These are phyloP conservation scores for Whalleya microplaca DNA, from an alignment of 2,329 filamentous ascomycete genomes.

Conservation along the genomic window DNA sequence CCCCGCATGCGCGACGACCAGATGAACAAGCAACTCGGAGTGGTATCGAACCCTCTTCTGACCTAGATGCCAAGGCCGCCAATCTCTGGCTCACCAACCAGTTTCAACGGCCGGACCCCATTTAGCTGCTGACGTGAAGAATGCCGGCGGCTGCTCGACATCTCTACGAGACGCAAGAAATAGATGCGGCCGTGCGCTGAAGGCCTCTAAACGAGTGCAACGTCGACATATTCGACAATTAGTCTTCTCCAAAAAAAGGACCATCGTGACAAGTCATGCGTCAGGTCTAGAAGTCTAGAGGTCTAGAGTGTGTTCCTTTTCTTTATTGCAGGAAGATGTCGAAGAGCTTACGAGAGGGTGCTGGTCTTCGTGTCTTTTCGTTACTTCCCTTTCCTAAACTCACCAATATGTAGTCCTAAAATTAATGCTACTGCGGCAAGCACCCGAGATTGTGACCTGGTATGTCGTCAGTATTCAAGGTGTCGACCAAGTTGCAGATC, in stretches of 20 bases:
- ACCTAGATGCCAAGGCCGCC: constrained; percentile 11
- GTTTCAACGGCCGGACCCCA: constrained; percentile 4
- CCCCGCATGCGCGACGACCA: constrained; percentile 14
- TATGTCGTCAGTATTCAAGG: constrained; percentile 14
- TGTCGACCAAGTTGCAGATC: constrained; percentile 20
- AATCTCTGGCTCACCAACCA: constrained; percentile 21
- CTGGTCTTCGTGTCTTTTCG: neutral
- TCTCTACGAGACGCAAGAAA: constrained; percentile 15
- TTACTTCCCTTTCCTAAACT: neutral
- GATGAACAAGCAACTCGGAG: neutral
- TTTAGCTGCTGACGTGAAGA: constrained; percentile 4
- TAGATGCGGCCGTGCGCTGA: constrained; percentile 12
- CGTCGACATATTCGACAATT: constrained; percentile 13
- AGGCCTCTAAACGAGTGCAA: constrained; percentile 25
- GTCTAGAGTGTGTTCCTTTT: neutral
- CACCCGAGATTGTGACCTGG: constrained; percentile 15
- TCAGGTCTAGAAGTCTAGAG: neutral
- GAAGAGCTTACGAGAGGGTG: neutral
- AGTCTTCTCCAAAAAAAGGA: constrained; percentile 7
- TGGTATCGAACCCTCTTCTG: constrained; percentile 4
- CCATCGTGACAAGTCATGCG: constrained; percentile 4
- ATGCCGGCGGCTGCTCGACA: neutral
- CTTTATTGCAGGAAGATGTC: neutral
- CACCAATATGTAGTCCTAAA: neutral
- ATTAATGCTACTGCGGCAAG: neutral